Evolutionary conservation across 257 asterid species (phyloP).

Genomic region (Phtheirospermum japonicum): DNA sequence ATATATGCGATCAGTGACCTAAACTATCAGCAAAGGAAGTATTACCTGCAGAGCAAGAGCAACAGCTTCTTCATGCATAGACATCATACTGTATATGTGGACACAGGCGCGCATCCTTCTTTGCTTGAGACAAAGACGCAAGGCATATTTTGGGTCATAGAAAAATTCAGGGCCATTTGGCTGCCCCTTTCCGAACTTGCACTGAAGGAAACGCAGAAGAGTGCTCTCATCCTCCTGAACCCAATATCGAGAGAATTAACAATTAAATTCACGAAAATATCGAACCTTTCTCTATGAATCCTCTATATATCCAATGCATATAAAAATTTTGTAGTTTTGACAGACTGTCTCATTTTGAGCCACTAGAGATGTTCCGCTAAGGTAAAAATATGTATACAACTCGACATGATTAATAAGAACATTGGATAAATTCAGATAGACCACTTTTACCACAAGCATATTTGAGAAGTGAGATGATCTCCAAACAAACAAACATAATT

Average conservation of each 20-base stretch:
- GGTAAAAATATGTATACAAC: neutral
- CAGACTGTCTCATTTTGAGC: conserved; percentile 10
- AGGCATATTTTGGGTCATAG: conserved; percentile 96
- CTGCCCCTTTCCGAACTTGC: conserved; percentile 88
- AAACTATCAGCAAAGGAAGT: neutral
- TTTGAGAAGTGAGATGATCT: conserved; percentile 10
- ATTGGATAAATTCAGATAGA: neutral
- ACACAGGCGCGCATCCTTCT: conserved; percentile 96
- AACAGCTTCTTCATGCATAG: conserved; percentile 99
- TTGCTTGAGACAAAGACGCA: conserved; percentile 91
- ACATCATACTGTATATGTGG: conserved; percentile 97
- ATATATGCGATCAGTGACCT: conserved; percentile 7
- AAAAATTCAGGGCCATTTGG: conserved; percentile 77
- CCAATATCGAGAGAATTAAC: conserved; percentile 22
- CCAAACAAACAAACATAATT: conserved; percentile 1
- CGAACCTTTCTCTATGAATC: neutral
- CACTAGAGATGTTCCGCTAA: conserved; percentile 9
- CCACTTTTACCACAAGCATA: conserved; percentile 1
- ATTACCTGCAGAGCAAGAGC: conserved; percentile 93
- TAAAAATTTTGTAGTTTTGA: conserved; percentile 3
- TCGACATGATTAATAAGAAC: neutral
- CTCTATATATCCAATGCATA: neutral
- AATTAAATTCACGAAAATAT: conserved; percentile 30
- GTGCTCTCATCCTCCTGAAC: conserved; percentile 89
- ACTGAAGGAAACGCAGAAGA: conserved; percentile 91